Base-by-base conservation (phyloP, 177 flowering plant genomes). In the Telopea speciosissima region DNA sequence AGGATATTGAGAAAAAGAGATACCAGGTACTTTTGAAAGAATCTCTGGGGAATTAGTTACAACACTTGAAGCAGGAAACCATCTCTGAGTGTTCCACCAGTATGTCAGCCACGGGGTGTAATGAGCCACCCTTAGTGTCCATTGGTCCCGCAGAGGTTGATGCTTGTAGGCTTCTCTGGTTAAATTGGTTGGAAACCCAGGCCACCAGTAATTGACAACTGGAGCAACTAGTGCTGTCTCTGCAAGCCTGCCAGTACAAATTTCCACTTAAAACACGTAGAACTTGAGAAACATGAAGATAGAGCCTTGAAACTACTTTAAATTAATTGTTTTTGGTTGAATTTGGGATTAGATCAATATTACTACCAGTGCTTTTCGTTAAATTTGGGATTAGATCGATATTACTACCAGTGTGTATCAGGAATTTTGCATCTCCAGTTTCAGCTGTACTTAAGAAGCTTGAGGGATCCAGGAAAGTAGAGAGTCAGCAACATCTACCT, bases 21-120 rank as follows among this genome's bases (percentile, higher is more conserved):
- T 76, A 85, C 88, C 85, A 5, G 36, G 69, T 75, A 72, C 0
- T 8, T 62, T 17, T 13, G 36, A 85, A 23, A 88, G 45, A 58
- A 78, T 56, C 14, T 70, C 77, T 22, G 74, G 72, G 54, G 23
- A 70, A n/a, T 44, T 74, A 71, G 78, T 69, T 19, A 67, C 52
- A 71, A 77, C 81, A 74, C 77, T 72, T 3, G 70, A 77, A 33
- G 74, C 28, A 63, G 87, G 90, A 62, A 89, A 84, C 78, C 82
- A 82, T 52, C 80, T 88, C 60, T 86, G 92, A 19, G 90, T 84
- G 78, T 85, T 86, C 94, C 94, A 89, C 92, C 89, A 89, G 76
- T 88, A 76, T 19, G 84, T 84, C 24, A 89, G 86, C 90, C 90
- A 88, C 9, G 94, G 91, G 1, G 81, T 25, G 65, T 89, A 80